Evolutionary conservation across 2,329 filamentous ascomycete genomes (phyloP), one percentile per base, ranked within the genome.

Genomic region (Macroventuria anomochaeta): DNA sequence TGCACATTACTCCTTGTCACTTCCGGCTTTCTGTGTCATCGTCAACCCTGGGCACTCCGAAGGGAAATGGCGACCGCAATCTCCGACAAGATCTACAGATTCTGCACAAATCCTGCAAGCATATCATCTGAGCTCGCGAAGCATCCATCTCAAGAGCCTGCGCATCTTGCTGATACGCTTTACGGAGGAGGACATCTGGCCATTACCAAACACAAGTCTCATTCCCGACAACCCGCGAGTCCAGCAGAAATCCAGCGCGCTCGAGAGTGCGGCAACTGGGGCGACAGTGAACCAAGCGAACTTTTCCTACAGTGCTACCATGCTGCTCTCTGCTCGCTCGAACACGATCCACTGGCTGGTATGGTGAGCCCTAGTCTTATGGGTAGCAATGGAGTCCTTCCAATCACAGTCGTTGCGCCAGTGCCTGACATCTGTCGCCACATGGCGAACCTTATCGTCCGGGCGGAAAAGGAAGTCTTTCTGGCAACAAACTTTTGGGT

Each of bases 401-500:
- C 88, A 0, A 71, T 93, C 58, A 88, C 87, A 0, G 82, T 91
- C 33, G 85, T 93, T 23, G 87, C 85, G 0, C 83, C 83, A 61
- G 80, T 90, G 18, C 85, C 87, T 0, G 89, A 93, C 68, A 84
- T 92, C 23, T 85, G 84, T 55, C 81, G 88, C 1, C 89, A 93
- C 70, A 88, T 90, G 73, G 61, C 88, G 1, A 92, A 93, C 61
- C 77, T 90, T 17, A 93, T 93, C 28, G 88, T 83, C 2, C 80
- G 86, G 3, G 90, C 90, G 0, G 81, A 90, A 63, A 82, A 82
- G 28, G 90, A 93, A 64, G 85, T 93, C 0, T 85, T 89, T 50
- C 77, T 93, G 8, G 86, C 86, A 0, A 93, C 90, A 0, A 91
- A 90, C 63, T 90, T 85, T 65, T 92, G 90, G 90, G 83, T 87